Base-by-base conservation (phyloP, 257 asterid species). In the Ophiorrhiza pumila region DNA sequence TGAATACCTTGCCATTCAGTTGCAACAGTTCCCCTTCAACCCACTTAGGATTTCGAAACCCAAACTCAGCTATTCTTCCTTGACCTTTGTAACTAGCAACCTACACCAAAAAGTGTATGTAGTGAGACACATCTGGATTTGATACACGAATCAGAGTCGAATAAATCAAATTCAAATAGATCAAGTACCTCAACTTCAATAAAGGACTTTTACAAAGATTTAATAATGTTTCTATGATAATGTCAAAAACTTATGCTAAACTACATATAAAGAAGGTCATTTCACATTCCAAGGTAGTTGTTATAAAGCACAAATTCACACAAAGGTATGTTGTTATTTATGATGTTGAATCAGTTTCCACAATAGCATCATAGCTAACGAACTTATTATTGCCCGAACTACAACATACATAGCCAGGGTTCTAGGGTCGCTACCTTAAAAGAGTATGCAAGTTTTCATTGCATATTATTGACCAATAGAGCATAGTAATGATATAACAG, bases 1-100 rank as follows among this genome's bases (percentile, higher is more conserved):
- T n/a, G 39, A 58, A 66, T 83, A 94, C 98, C 98, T 83, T 94
- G 80, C 98, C 96, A 18, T 88, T 90, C 47, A 94, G 89, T 80
- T 91, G 96, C 67, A 94, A 84, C 78, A 94, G 96, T 80, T 94
- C 97, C 2, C 98, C 98, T 75, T 91, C 96, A 12, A 94, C 97
- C 98, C 98, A 94, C 79, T 83, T 87, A 27, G 96, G 93, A 62
- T 91, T 91, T 79, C 74, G 72, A 87, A 88, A 94, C 71, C 98
- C 97, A 20, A 83, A 86, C 74, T 94, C 97, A 35, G 97, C 97
- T 18, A 91, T 87, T 76, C 96, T 86, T 75, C 98, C 98, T 80
- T 94, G 96, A 75, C 97, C 98, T 74, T 74, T 88, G 87, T 88
- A 91, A 75, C 95, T 89, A 46, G 96, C 92, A 76, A 85, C 84